Evolutionary conservation across 495 filamentous ascomycete species (phyloP).

Genomic region (Glonium stellatum): DNA sequence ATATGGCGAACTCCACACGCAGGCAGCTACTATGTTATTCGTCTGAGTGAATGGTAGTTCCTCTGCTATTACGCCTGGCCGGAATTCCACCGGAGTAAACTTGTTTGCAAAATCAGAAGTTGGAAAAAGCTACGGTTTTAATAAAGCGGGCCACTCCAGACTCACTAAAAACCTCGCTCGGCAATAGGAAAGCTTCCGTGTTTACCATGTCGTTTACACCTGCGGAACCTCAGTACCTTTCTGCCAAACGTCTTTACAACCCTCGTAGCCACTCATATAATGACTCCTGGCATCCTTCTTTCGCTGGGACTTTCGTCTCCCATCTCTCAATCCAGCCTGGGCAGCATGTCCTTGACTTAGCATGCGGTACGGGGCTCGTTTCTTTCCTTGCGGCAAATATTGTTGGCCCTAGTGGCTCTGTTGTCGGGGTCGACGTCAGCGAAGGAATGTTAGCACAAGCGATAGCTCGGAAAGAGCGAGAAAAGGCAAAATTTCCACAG

Average conservation of each 20-base stretch:
- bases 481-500: conserved; percentile 22
- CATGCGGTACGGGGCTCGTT: conserved; percentile 42
- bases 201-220: neutral
- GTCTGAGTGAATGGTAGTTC: too few species aligned
- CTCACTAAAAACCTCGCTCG: too few species aligned
- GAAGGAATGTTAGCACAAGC: conserved; percentile 36
- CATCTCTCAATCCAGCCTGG: conserved; percentile 25
- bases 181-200: neutral
- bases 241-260: conserved; percentile 25
- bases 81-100: too few species aligned
- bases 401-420: conserved; percentile 34
- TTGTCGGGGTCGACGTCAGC: conserved; percentile 42
- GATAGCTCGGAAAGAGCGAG: conserved; percentile 21
- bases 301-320: conserved; percentile 19
- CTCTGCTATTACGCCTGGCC: too few species aligned
- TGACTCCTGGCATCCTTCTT: conserved; percentile 26
- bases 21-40: too few species aligned
- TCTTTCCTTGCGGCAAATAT: conserved; percentile 32
- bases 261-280: conserved; percentile 21
- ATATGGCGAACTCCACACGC: too few species aligned
- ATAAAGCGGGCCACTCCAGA: too few species aligned
- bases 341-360: conserved; percentile 39
- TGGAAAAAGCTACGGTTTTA: too few species aligned
- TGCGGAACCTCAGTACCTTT: conserved; percentile 15
- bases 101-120: too few species aligned